These are phyloP conservation scores for Afroboletus lepidellus DNA, from an alignment of 1,284 basidiomycete species.

Conservation along the genomic window DNA sequence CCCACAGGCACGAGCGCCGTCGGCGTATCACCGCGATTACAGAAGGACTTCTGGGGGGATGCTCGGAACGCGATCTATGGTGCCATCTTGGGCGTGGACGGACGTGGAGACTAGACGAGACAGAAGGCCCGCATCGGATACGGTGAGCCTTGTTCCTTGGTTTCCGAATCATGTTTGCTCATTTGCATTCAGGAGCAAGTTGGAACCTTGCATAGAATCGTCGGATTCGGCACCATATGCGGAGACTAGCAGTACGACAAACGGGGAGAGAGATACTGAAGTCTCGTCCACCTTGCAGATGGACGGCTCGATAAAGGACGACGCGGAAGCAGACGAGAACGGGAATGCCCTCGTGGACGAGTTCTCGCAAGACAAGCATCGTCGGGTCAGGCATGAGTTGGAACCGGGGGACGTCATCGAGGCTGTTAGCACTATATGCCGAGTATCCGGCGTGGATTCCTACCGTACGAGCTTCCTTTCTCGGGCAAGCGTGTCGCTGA, in stretches of 20 bases:
- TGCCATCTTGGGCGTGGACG: slow-evolving; percentile 48
- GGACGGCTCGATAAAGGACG: slow-evolving; percentile 21
- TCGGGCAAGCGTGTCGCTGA: background rate
- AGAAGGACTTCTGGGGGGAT: slow-evolving; percentile 57
- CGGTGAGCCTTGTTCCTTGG: slow-evolving; percentile 44
- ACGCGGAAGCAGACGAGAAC: slow-evolving; percentile 19
- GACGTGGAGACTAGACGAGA: slow-evolving; percentile 81
- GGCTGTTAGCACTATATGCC: slow-evolving; percentile 83
- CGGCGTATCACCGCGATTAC: slow-evolving; percentile 62
- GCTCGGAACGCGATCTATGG: slow-evolving; percentile 81
- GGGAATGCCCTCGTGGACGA: slow-evolving; percentile 60
- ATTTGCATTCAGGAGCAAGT: slow-evolving; percentile 55
- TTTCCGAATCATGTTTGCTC: background rate
- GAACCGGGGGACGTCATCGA: slow-evolving; percentile 91
- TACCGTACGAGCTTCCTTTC: slow-evolving; percentile 60
- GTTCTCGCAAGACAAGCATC: slow-evolving; percentile 73
- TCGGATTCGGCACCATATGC: background rate
- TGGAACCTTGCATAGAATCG: slow-evolving; percentile 58
- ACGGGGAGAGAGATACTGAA: slow-evolving; percentile 14
- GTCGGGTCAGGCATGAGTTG: slow-evolving; percentile 79
- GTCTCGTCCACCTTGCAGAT: slow-evolving; percentile 15
- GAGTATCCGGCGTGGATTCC: slow-evolving; percentile 85
- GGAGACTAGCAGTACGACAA: background rate
- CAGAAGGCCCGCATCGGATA: slow-evolving; percentile 83
- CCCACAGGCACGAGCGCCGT: slow-evolving; percentile 62